phyloP scores from a whole-genome alignment of 2,329 filamentous ascomycete species.

The Fusarium sambucinum region DNA sequence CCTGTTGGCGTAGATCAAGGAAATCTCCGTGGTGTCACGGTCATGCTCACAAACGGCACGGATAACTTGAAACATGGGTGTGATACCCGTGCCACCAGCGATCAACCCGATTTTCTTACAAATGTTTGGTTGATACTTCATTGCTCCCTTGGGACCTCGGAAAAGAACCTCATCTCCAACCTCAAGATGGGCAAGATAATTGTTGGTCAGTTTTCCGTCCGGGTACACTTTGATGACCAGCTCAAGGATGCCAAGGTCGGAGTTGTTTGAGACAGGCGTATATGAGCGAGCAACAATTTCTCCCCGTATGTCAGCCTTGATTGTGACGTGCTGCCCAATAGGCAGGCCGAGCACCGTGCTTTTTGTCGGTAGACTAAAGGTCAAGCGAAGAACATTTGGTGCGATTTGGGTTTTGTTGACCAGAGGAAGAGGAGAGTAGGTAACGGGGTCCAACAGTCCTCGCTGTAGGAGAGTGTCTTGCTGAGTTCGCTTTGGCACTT shows the following conservation, averaged over 20 bases:
- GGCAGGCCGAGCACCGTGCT: conserved; percentile 64
- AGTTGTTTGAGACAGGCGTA: conserved; percentile 65
- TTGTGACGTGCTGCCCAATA: conserved; percentile 67
- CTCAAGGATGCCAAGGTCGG: conserved; percentile 62
- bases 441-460: background rate
- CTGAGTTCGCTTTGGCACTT: conserved; percentile 48
- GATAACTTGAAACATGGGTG: conserved; percentile 65
- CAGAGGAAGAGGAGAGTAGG: conserved; percentile 1
- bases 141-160: conserved; percentile 69
- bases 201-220: conserved; percentile 61
- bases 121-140: conserved; percentile 61
- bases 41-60: conserved; percentile 72
- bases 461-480: conserved; percentile 7
- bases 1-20: conserved; percentile 69
- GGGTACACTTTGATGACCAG: conserved; percentile 65
- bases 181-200: conserved; percentile 60
- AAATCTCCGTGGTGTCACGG: conserved; percentile 66
- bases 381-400: conserved; percentile 59
- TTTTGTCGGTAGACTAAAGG: conserved; percentile 60
- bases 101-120: conserved; percentile 66
- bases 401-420: background rate
- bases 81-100: conserved; percentile 58
- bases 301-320: conserved; percentile 61
- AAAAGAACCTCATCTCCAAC: conserved; percentile 64
- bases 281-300: conserved; percentile 64